Base-by-base conservation (phyloP, 306 rosid genomes). In the Parietaria judaica region DNA sequence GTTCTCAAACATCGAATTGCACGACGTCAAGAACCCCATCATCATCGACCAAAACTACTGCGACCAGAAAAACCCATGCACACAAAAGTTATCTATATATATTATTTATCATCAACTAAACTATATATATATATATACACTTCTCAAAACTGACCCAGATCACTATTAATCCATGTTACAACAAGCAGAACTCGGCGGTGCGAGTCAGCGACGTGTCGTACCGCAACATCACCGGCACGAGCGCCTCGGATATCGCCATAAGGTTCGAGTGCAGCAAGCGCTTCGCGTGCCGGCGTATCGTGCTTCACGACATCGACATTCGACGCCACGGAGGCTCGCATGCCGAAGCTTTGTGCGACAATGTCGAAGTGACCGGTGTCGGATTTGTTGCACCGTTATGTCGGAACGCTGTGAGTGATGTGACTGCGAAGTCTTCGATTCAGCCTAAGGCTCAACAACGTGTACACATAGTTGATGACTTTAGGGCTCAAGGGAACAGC, bases 41-140 rank as follows among this genome's bases (percentile, higher is more conserved):
- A 69, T 86, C 57, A 86, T 86, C 47, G 75, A 86, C 71, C 97
- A 89, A 56, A 68, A 78, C 72, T 89, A 84, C 63, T 89, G 92
- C 68, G 91, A 82, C 79, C 67, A 68, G n/a, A 61, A 76, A 49
- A 64, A n/a, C 6, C 57, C 73, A 60, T 90, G 95, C 78, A 43
- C 2, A 11, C n/a, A 8, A 36, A 75, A 83, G 31, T 23, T 23
- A 23, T 23, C 1, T 23, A 23, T 23, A 23, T 23, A 23, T 23
- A 23, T 23, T 23, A 23, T 23, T 0, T 23, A 23, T 23, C 31
- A 23, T n/a, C n/a, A 23, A 23, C 1, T 2, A 23, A 23, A 23
- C 31, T 23, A 23, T 23, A 23, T 23, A 1, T 23, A 23, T 23
- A 1, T 23, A 23, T 23, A 23, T 23, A 23, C 31, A 23, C 31